A percentile compares a stretch with the other conserved stretches of the same genome.
Evolutionary conservation across 306 rosid genomes (phyloP).

Genomic region (Rosa chinensis): DNA sequence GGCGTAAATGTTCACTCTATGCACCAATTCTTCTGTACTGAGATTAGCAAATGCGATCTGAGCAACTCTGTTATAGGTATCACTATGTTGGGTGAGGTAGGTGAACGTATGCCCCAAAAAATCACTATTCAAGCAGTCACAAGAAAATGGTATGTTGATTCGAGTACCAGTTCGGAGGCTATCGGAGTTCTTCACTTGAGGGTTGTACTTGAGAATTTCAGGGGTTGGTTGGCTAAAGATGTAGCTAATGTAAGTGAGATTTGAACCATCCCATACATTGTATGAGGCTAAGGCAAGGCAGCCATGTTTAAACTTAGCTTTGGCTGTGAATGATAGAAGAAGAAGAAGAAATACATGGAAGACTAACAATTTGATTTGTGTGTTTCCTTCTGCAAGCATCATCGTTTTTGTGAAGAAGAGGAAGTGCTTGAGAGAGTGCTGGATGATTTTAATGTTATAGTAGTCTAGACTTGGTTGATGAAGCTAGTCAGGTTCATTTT

Average conservation of each 20-base stretch:
- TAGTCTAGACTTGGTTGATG: neutral
- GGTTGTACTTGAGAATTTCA: slow-evolving; percentile 51
- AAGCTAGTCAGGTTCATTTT: neutral
- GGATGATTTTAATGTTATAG: neutral
- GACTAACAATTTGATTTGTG: slow-evolving; percentile 12
- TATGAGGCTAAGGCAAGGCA: slow-evolving; percentile 72
- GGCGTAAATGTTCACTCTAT: slow-evolving; percentile 31
- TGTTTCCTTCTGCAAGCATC: slow-evolving; percentile 10
- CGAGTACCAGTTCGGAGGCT: neutral
- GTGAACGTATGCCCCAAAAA: slow-evolving; percentile 62
- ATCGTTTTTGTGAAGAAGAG: slow-evolving; percentile 30
- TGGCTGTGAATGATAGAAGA: slow-evolving; percentile 19
- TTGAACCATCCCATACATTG: slow-evolving; percentile 30
- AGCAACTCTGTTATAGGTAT: slow-evolving; percentile 35
- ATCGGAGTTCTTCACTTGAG: slow-evolving; percentile 24
- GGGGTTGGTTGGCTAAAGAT: slow-evolving; percentile 33
- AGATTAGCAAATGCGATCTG: slow-evolving; percentile 37
- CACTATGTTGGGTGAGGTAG: slow-evolving; percentile 29
- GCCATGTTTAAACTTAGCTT: slow-evolving; percentile 44
- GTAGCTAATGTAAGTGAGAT: slow-evolving; percentile 44
- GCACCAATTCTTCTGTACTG: slow-evolving; percentile 45
- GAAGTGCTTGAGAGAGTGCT: neutral
- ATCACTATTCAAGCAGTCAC: slow-evolving; percentile 48
- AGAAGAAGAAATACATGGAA: slow-evolving; percentile 5
- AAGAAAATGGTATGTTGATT: slow-evolving; percentile 57